Base-by-base conservation (phyloP, 2,329 filamentous ascomycete species). In the Coleophoma crateriformis region DNA sequence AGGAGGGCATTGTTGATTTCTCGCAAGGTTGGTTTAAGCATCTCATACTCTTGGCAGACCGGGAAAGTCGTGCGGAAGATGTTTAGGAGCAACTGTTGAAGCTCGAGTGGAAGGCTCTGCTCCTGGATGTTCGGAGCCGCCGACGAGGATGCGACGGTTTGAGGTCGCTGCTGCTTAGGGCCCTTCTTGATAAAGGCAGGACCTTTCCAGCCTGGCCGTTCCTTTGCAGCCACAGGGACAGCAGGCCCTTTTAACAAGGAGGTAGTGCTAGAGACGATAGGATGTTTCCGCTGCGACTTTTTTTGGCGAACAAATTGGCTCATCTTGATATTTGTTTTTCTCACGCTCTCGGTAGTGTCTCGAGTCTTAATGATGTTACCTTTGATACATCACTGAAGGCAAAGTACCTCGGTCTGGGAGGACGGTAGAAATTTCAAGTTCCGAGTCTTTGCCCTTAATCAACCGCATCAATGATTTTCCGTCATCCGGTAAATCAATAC, bases 1-100 rank as follows among this genome's bases (percentile, higher is more conserved):
- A 85, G 96, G 7, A 96, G 76, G 57, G 91, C 87, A 8, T 82
- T 76, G 67, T 96, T 96, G 54, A 96, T 79, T 45, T 84, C 79
- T 63, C 95, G 90, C 13, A 96, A 76, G 2, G 82, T 68, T 1
- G 73, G 61, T 22, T 74, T 65, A 44, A 82, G 74, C n/a, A 60
- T 55, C 7, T 68, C 64, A 2, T 72, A 72, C 12, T 67, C 61
- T 45, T 82, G 70, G 8, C 74, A 65, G 2, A 68, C 64, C 12
- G 67, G 61, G 58, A 92, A 87, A 1, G 86, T 75, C 50, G 76
- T 68, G 45, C 75, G 75, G 69, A 94, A 95, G 54, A 89, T 71
- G 58, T 88, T 76, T 41, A 95, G 73, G 20, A 92, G 72, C 35
- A 77, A 70, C 64, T 90, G 87, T 62, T 88, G 85, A 2, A 82